Base-by-base conservation (phyloP, 139 green algal species). In the Nannochloris sp. region DNA sequence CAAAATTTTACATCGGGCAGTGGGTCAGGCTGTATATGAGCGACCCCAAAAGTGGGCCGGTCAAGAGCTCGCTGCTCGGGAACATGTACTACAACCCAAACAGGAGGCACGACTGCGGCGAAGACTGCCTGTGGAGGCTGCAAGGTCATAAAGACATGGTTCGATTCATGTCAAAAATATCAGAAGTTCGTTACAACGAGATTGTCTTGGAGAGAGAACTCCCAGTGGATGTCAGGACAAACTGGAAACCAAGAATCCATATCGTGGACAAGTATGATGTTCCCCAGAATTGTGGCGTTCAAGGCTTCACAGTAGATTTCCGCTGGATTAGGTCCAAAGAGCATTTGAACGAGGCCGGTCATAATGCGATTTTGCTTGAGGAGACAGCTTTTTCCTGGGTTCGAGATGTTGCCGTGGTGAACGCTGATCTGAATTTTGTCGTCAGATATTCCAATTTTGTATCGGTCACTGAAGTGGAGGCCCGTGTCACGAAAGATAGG, bases 1-100 rank as follows among this genome's bases (percentile, higher is more conserved):
- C 12, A 5, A 27, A 58, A 9, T 34, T 58, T 40, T 44, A 18
- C 8, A 21, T 23, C 16, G 57, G 57, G 2, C 12, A 49, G 5
- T 64, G 57, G 57, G 43, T 64, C 10, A n/a, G 57, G 21, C 15
- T 64, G 12, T 58, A 31, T 31, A 50, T 56, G n/a, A 58, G 23
- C 21, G 57, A 64, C 11, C 19, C n/a, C 10, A 44, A 31, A 57
- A 57, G 51, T 57, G n/a, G 57, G n/a, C 40, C 57, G 3, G 23
- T 25, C n/a, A 64, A 23, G n/a, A 14, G 12, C 5, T 37, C 21
- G 29, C 21, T 64, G 2, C 19, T 49, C 1, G n/a, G 19, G 8
- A n/a, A 27, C 15, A 49, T 64, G 23, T 64, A 64, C 23, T 10
- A 11, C 15, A 51, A 51, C 21, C 19, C 19, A 31, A 49, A 49